Conservation (phyloP, 148 eudicot genomes). For the Oxyria digyna region DNA sequence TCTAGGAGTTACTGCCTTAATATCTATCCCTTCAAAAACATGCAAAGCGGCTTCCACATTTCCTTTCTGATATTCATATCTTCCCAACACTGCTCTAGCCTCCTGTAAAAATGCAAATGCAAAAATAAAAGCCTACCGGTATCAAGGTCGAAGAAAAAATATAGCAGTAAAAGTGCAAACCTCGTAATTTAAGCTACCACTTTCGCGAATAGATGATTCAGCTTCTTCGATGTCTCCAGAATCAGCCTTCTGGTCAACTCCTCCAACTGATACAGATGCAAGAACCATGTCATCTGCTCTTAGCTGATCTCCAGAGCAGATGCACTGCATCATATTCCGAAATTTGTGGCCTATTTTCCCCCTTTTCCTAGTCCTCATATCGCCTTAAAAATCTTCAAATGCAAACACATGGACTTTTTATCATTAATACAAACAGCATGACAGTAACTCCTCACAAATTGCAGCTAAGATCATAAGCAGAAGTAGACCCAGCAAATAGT, state of each 20-base stretch:
- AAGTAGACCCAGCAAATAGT: neutral
- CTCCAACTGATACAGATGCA: constrained; percentile 38
- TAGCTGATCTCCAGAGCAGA: constrained; percentile 51
- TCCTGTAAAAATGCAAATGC: constrained; percentile 33
- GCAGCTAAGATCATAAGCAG: neutral
- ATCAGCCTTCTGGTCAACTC: constrained; percentile 33
- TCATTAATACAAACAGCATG: constrained; percentile 7
- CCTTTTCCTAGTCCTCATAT: constrained; percentile 32
- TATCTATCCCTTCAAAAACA: constrained; percentile 91
- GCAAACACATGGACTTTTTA: neutral
- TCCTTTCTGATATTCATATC: constrained; percentile 89
- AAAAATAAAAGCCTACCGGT: constrained; percentile 1
- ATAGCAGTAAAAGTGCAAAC: constrained; percentile 20
- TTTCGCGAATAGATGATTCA: constrained; percentile 80
- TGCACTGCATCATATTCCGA: constrained; percentile 51
- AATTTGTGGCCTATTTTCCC: constrained; percentile 11
- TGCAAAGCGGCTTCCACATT: constrained; percentile 83
- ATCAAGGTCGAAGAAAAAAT: neutral
- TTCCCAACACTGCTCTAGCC: constrained; percentile 91
- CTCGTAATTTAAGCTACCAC: constrained; percentile 77
- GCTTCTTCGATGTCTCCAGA: constrained; percentile 83
- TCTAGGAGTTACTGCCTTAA: constrained; percentile 49
- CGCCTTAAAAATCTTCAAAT: constrained; percentile 21
- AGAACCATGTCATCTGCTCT: constrained; percentile 31
- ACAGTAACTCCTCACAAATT: neutral